Base-by-base conservation (phyloP, 78 protist species). In the Dictyostelium purpureum region DNA sequence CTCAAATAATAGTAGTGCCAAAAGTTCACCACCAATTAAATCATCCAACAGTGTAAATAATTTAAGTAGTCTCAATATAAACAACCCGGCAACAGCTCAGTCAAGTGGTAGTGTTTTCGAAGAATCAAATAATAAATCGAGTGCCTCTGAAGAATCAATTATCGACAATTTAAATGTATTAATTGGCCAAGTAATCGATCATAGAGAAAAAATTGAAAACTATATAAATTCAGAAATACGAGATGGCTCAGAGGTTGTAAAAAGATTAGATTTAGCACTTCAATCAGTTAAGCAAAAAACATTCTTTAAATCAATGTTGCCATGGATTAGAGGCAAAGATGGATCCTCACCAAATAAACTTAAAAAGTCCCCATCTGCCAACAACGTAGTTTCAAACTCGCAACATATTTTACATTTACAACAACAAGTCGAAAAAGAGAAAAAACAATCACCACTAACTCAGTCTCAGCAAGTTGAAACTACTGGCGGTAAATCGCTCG, bases 141-240 rank as follows among this genome's bases (percentile, higher is more conserved):
- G 21, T 19, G 10, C 63, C 63, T 19, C 45, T 2, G 89, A 81
- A 47, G 89, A 81, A 3, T 21, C 21, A 4, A 51, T 79, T 3
- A 26, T 4, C 0, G 77, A 65, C 9, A 81, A 81, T 67, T 28
- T 81, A 37, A 49, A 21, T 33, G 45, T 42, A 26, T 28, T 81
- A 10, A 61, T 81, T 9, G 14, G n/a, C 5, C 65, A 65, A 49
- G 35, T 81, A 5, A 42, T 67, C 21, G 89, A 81, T 1, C 35
- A 81, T n/a, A 65, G 59, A n/a, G 89, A 81, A 12, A 81, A 49
- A 18, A 66, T 81, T 33, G 89, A 81, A 26, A 24, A 33, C 4
- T 14, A 11, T 38, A 37, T 81, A 6, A 28, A 35, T 24, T 14
- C 76, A 33, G n/a, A n/a, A n/a, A n/a, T n/a, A n/a, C n/a, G n/a